Evolutionary conservation across 768 basidiomycete genomes (phyloP), one percentile per base, ranked within the genome.

Genomic region (Russula virescens): DNA sequence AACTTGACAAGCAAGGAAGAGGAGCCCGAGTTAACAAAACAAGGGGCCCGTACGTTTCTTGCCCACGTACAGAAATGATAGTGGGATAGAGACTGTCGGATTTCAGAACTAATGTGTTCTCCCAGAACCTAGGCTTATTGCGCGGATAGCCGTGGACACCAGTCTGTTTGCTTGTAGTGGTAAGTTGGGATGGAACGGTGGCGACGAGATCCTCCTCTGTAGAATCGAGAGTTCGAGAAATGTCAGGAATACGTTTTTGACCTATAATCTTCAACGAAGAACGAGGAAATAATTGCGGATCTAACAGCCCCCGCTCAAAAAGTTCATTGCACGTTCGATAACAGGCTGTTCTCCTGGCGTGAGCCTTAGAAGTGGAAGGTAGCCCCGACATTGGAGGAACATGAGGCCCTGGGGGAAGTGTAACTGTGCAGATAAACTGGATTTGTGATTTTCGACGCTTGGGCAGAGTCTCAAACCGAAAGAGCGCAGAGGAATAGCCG

Each of bases 121-220:
- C 64, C 91, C 91, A 92, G 69, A 93, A 89, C 43, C 77, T 73
- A n/a, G 90, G 83, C 50, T 70, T 72, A 71, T 82, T 87, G 63
- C 81, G 79, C 14, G 74, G 71, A 73, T 91, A 89, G 55, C 76
- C 73, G 43, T 80, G 78, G 14, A 81, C 80, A 11, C 84, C 83
- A 46, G 57, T 40, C 63, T 63, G 59, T 60, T 71, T 71, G 45
- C 28, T 63, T 2, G 43, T 49, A 19, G 49, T 46, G 31, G 25
- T 25, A 11, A 50, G 48, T 46, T 62, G 57, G 23, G 61, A 45
- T 16, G 54, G 54, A 10, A 28, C 18, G 10, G 53, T 46, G n/a
- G 55, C 34, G n/a, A 62, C 26, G 28, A 56, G 9, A 18, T 62
- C 48, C 16, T 57, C 60, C 23, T 62, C 60, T 28, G 58, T 47